Evolutionary conservation across 2,329 filamentous ascomycete genomes (phyloP), one percentile per base, ranked within the genome.

Genomic region (Didymella pomorum): DNA sequence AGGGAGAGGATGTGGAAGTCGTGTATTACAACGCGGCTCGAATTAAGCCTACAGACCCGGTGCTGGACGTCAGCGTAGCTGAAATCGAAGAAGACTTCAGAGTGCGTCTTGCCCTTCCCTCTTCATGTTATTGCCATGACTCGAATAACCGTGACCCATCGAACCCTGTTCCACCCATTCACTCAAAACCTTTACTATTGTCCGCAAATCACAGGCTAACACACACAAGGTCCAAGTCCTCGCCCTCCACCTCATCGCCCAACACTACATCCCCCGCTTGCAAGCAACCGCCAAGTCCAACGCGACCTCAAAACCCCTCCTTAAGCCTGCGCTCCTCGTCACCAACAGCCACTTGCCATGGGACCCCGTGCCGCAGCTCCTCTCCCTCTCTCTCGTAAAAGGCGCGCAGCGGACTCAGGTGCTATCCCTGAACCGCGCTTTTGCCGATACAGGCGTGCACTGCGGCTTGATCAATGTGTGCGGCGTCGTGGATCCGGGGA

Each of bases 1-100:
- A 53, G 4, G 69, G 71, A 2, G 73, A 73, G n/a, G 62, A 67
- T 2, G 70, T 84, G 1, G 80, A 83, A 45, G 80, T 79, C 21
- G 74, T 85, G 3, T 78, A 83, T 42, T 85, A 81, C 75, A 86
- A 86, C 62, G 82, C 83, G 0, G 83, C 83, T 3, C 71, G 80
- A 0, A 80, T 85, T 1, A 75, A 75, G 7, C 75, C 78, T 0
- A 79, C 76, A 8, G 37, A 39, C 23, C 70, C 75, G 3, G 72
- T 82, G 0, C 68, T 85, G 7, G 73, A 78, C 31, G 79, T 79
- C 47, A 67, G 64, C 2, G 74, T 81, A 2, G 72, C 79, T 42
- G 79, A 82, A 16, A 79, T 86, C 10, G 72, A 83, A 26, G 74
- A 79, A 50, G 83, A 85, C 55, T 80, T 85, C 52, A 80, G 67